Percentiles rank a stretch among this genome's conserved stretches.
Conservation (phyloP, 495 filamentous ascomycete species). For the Aspergillus saccharolyticus region DNA sequence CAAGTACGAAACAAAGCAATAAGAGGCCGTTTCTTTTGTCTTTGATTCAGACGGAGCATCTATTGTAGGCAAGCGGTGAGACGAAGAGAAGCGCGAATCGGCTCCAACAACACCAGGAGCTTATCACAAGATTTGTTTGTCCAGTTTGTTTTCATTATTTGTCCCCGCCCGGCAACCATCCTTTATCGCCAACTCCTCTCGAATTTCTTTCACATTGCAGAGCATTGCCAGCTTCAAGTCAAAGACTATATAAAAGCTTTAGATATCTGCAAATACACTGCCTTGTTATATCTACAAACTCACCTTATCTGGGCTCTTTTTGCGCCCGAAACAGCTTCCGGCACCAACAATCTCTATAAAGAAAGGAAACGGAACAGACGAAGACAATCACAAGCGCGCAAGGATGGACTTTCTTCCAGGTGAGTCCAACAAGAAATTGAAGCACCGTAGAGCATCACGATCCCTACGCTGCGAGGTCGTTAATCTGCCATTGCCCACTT, state of each 20-base stretch:
- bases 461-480: no score
- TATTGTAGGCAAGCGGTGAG: background rate
- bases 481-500: no score
- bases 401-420: slow-evolving; percentile 16
- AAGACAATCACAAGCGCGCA: background rate
- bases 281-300: background rate
- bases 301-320: background rate
- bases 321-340: background rate
- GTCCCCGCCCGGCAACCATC: background rate
- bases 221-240: background rate
- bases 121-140: background rate
- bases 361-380: no score
- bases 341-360: background rate
- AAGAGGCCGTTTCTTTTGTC: no score
- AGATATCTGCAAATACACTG: background rate
- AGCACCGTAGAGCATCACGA: no score
- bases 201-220: background rate
- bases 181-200: background rate
- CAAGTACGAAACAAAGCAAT: no score
- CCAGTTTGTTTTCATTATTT: slow-evolving; percentile 3
- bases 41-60: no score
- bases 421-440: background rate
- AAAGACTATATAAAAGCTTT: background rate
- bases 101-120: background rate
- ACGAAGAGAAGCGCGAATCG: background rate